Conservation (phyloP, 768 basidiomycete species). For the Chalciporus pseudorubinellus region DNA sequence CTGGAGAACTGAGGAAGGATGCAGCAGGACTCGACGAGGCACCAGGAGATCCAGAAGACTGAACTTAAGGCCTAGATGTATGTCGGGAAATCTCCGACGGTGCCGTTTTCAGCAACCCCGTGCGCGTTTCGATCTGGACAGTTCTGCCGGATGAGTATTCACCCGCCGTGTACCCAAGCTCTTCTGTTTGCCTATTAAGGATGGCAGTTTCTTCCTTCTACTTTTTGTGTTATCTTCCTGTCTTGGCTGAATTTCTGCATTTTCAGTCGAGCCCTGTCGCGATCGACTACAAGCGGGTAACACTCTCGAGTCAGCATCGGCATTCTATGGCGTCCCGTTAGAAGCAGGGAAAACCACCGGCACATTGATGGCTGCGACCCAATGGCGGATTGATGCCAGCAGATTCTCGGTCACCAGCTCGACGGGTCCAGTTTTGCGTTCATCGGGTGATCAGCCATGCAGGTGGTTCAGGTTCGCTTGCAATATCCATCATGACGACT, state of each 20-base stretch:
- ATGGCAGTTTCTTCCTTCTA: not conserved
- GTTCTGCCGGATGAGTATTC: too few species aligned
- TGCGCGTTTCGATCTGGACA: not conserved
- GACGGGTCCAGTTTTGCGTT: not conserved
- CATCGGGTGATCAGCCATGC: not conserved
- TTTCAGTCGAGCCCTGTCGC: not conserved
- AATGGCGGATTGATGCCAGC: not conserved
- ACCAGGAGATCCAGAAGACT: slow-evolving; percentile 10
- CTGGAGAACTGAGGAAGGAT: slow-evolving; percentile 43
- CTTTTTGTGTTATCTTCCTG: not conserved
- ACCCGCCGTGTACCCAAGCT: not conserved
- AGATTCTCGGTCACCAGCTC: not conserved
- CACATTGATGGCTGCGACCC: not conserved
- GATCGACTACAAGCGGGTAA: too few species aligned
- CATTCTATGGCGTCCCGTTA: too few species aligned
- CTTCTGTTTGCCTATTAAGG: not conserved
- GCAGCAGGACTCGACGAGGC: slow-evolving; percentile 36
- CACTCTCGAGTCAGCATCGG: too few species aligned
- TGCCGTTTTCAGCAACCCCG: not conserved
- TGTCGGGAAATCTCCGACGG: not conserved
- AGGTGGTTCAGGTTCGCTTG: too few species aligned
- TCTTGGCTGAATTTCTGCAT: not conserved
- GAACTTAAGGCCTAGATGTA: slow-evolving; percentile 5
- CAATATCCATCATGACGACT: not conserved
- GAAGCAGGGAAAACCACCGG: too few species aligned